Evolutionary conservation across 2,329 filamentous ascomycete genomes (phyloP), one percentile per base, ranked within the genome.

Genomic region (Sphaceloma murrayae): DNA sequence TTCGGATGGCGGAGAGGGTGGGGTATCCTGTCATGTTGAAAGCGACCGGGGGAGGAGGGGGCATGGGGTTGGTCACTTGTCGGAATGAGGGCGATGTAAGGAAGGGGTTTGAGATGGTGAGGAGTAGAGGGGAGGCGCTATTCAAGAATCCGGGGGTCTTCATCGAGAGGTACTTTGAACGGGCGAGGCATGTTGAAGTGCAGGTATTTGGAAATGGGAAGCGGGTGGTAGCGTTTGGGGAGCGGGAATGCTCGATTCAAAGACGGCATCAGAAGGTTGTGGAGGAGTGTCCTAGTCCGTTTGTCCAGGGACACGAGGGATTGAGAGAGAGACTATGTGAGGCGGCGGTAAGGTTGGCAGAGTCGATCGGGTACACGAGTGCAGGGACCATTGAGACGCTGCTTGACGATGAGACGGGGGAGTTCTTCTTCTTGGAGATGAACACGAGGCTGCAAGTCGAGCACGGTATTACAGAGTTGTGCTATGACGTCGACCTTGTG

Each of bases 371-470:
- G 2, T 94, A 94, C 56, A 81, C 82, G n/a, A 85, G 83, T 5
- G 87, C 85, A 6, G 87, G 87, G 1, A 94, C 87, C 0, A 82
- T 94, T 14, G 87, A 94, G 63, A 94, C 88, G 57, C 82, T 94
- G 32, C 80, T 94, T 4, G 86, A 94, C 61, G 83, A 86, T 58
- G 78, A 85, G 54, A 80, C 78, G 4, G 83, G 79, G 36, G 75
- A 82, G 32, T 94, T 91, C 62, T 94, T 73, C 62, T 77, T 76
- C 49, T 58, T 76, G 0, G 73, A 76, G 52, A 74, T 77, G 71
- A 77, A 76, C 51, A 75, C 73, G 1, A 61, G 73, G 34, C 60
- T 77, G 2, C 73, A 77, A 49, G 73, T 77, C 4, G 73, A 77
- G 53, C 73, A 77, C 52, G 69, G 69, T 0, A 74, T 76, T 22